A percentile compares a stretch with the other conserved stretches of the same genome.
These are phyloP conservation scores for Malus domestica DNA, from an alignment of 306 rosid species.

Conservation along the genomic window ASM211411v1 NC_041802.1:19444001-19444500, in stretches of 20 bases:
- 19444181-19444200: not conserved
- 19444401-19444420: not conserved
- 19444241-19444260: not conserved
- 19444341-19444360: no score
- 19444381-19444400: not conserved
- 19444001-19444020: not conserved
- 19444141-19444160: not conserved
- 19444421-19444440: not conserved
- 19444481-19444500: constrained; percentile 49
- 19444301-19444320: not conserved
- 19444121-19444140: not conserved
- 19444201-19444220: not conserved
- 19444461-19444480: not conserved
- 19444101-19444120: not conserved
- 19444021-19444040: not conserved
- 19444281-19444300: not conserved
- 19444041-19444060: not conserved
- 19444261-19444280: not conserved
- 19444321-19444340: not conserved
- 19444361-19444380: not conserved
- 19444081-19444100: no score
- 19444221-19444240: not conserved
- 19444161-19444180: not conserved
- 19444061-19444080: not conserved
- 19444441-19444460: not conserved